These are phyloP conservation scores for Botrytis porri DNA, from an alignment of 2,329 filamentous ascomycete species.

Conservation along the genomic window DNA sequence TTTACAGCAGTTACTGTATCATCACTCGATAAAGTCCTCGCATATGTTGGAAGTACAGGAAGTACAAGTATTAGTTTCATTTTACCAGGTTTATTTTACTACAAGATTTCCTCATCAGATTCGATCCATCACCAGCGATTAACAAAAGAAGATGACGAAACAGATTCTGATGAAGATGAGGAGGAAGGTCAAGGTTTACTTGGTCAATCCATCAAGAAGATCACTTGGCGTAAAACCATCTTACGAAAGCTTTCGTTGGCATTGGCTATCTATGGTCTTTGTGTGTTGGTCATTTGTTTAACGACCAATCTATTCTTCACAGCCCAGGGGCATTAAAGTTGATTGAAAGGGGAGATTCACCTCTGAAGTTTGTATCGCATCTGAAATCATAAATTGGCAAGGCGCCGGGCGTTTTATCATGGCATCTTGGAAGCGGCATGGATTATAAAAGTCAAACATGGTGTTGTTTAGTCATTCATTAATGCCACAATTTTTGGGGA, in stretches of 20 bases:
- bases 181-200: constrained; percentile 40
- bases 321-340: constrained; percentile 52
- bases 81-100: constrained; percentile 92
- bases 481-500: background rate
- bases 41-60: constrained; percentile 92
- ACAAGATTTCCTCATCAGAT: constrained; percentile 92
- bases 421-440: background rate
- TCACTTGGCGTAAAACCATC: constrained; percentile 50
- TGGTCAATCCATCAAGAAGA: constrained; percentile 10
- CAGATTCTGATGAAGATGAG: constrained; percentile 56
- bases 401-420: constrained; percentile 4
- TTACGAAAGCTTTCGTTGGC: constrained; percentile 71
- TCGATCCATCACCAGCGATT: constrained; percentile 82
- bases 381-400: constrained; percentile 12
- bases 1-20: constrained; percentile 86
- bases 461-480: background rate
- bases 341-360: background rate
- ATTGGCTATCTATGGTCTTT: constrained; percentile 76
- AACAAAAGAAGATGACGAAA: constrained; percentile 86
- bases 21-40: constrained; percentile 84
- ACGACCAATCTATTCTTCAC: constrained; percentile 76
- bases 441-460: background rate
- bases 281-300: constrained; percentile 88
- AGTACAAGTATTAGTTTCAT: constrained; percentile 97
- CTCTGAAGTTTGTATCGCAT: background rate